Conservation (phyloP, 768 basidiomycete genomes). For the Calocera viscosa region DNA sequence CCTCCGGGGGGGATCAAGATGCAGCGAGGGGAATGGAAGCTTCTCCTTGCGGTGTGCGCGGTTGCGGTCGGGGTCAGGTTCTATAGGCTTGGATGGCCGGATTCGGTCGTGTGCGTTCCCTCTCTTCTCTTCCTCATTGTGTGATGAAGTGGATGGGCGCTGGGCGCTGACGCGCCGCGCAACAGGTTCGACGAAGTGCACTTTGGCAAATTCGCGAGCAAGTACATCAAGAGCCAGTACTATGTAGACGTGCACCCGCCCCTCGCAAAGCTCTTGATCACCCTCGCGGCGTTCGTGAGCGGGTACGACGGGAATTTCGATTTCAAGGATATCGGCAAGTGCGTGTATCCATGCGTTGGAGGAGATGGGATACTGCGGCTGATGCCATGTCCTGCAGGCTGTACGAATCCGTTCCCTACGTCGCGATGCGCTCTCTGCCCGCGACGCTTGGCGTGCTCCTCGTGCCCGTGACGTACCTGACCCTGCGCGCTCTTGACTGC, state of each 20-base stretch:
- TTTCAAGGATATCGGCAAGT: conserved; percentile 97
- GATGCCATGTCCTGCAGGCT: conserved; percentile 34
- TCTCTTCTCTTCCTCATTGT: not conserved
- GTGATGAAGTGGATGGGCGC: conserved; percentile 4
- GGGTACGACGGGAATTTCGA: conserved; percentile 91
- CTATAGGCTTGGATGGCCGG: conserved; percentile 71
- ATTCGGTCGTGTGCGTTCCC: conserved; percentile 75
- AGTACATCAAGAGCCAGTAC: conserved; percentile 85
- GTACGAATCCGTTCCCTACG: conserved; percentile 82
- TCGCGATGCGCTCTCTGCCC: conserved; percentile 95
- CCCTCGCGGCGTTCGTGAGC: conserved; percentile 71
- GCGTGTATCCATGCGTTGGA: conserved; percentile 17
- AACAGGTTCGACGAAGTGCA: conserved; percentile 93
- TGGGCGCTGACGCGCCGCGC: not conserved
- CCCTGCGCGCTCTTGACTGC: conserved; percentile 83
- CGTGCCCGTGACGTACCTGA: conserved; percentile 83
- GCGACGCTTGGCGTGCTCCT: conserved; percentile 79
- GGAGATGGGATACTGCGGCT: too few relatives aligned
- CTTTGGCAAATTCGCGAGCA: conserved; percentile 91
- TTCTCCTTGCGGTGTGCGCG: conserved; percentile 51
- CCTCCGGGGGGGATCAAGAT: not conserved
- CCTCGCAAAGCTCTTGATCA: conserved; percentile 88
- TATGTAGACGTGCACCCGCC: conserved; percentile 97
- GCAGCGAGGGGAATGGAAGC: conserved; percentile 53
- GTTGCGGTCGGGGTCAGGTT: conserved; percentile 72